Evolutionary conservation across 2,329 filamentous ascomycete genomes (phyloP).

Genomic region (Diaporthe helianthi): DNA sequence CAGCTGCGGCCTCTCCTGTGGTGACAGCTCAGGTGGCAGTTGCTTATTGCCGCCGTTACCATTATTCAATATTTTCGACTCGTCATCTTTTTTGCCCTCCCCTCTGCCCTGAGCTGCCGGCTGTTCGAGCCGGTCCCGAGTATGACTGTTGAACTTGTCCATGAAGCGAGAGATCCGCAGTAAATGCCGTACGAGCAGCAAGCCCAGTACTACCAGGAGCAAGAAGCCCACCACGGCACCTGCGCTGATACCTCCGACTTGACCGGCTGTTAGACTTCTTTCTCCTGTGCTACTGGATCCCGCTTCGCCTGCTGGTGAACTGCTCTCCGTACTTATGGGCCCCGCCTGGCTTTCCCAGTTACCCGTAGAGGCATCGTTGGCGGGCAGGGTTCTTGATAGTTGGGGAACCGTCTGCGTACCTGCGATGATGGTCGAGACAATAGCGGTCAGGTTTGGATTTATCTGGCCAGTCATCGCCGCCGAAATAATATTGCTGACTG

Average conservation of each 20-base stretch:
- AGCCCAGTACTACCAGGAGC: neutral
- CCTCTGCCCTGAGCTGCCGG: neutral
- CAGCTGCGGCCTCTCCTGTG: constrained; percentile 11
- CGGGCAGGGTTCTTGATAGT: neutral
- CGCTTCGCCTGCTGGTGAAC: neutral
- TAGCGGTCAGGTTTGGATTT: neutral
- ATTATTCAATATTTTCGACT: neutral
- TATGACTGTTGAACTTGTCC: constrained; percentile 4
- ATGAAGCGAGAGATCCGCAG: constrained; percentile 18
- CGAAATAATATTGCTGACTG: neutral
- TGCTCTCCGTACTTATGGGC: neutral
- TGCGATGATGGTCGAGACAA: neutral
- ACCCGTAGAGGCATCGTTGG: neutral
- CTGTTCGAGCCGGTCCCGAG: neutral
- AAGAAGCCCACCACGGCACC: constrained; percentile 6
- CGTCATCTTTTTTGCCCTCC: neutral
- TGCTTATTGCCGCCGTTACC: neutral
- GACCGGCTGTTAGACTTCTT: neutral
- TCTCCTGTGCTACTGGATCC: neutral
- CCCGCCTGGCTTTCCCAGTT: neutral
- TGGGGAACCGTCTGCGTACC: neutral
- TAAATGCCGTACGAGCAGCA: neutral
- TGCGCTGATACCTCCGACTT: constrained; percentile 8
- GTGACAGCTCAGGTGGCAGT: neutral
- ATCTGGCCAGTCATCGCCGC: neutral